These are phyloP conservation scores for Serpula lacrymans DNA, from an alignment of 768 basidiomycete genomes.

Conservation along the genomic window DNA sequence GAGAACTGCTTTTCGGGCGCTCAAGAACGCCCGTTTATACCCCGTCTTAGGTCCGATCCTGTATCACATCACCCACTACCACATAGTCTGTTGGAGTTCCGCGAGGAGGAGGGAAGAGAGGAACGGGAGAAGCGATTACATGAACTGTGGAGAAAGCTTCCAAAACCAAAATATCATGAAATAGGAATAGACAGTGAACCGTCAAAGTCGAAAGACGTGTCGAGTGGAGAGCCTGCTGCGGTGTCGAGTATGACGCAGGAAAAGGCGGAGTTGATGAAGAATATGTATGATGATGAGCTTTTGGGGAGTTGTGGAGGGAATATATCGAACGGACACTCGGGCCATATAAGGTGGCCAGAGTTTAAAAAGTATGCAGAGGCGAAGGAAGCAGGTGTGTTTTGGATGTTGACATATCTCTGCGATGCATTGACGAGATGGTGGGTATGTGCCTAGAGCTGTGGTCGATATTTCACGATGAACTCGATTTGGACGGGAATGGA, in stretches of 20 bases:
- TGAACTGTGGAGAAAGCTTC: slow-evolving; percentile 62
- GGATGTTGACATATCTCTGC: slow-evolving; percentile 9
- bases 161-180: slow-evolving; percentile 26
- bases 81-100: slow-evolving; percentile 60
- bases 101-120: slow-evolving; percentile 58
- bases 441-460: slow-evolving; percentile 73
- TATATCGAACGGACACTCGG: slow-evolving; percentile 36
- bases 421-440: slow-evolving; percentile 15
- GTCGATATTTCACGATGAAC: slow-evolving; percentile 86
- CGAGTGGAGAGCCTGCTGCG: too few species aligned
- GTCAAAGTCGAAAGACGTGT: slow-evolving; percentile 13
- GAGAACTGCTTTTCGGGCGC: slow-evolving; percentile 51
- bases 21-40: slow-evolving; percentile 53
- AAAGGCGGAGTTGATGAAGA: slow-evolving; percentile 59
- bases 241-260: slow-evolving; percentile 51
- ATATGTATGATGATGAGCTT: slow-evolving; percentile 77
- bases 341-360: slow-evolving; percentile 62
- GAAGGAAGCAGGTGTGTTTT: slow-evolving; percentile 80
- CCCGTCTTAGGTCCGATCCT: slow-evolving; percentile 56
- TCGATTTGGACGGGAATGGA: slow-evolving; percentile 89
- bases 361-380: slow-evolving; percentile 73
- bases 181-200: slow-evolving; percentile 19
- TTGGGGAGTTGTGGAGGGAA: slow-evolving; percentile 50
- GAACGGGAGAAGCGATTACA: slow-evolving; percentile 57
- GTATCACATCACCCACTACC: slow-evolving; percentile 36